phyloP scores from a whole-genome alignment of 2,329 filamentous ascomycete genomes.

The Monilinia fructicola region DNA sequence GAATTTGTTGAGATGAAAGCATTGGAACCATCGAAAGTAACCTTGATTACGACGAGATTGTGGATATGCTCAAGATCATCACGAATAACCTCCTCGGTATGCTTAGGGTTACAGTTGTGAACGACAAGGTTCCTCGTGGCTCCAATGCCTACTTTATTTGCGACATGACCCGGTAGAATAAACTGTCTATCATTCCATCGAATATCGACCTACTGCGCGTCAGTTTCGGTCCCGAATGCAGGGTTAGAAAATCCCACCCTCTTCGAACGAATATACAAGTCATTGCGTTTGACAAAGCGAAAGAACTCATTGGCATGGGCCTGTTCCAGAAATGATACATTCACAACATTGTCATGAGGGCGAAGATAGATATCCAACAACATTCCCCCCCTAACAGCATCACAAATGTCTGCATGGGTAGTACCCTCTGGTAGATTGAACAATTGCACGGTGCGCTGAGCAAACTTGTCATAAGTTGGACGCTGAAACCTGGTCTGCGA shows the following conservation, averaged over 20 bases:
- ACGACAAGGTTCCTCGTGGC: slow-evolving; percentile 75
- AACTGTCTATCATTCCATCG: slow-evolving; percentile 73
- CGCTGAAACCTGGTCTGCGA: slow-evolving; percentile 28
- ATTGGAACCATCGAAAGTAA: slow-evolving; percentile 58
- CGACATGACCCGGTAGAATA: slow-evolving; percentile 60
- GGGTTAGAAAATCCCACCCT: slow-evolving; percentile 50
- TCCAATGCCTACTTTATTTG: slow-evolving; percentile 61
- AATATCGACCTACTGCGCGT: slow-evolving; percentile 57
- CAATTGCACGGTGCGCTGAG: slow-evolving; percentile 60
- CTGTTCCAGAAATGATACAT: slow-evolving; percentile 68
- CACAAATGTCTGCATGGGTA: slow-evolving; percentile 65
- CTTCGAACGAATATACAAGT: slow-evolving; percentile 67
- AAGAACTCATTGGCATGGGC: slow-evolving; percentile 64
- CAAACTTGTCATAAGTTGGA: slow-evolving; percentile 35
- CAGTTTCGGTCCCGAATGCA: neutral
- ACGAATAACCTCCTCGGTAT: slow-evolving; percentile 65
- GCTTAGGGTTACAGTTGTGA: slow-evolving; percentile 53
- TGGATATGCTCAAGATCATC: slow-evolving; percentile 81
- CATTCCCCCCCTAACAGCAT: slow-evolving; percentile 66
- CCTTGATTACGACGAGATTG: slow-evolving; percentile 68
- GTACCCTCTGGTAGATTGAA: slow-evolving; percentile 60
- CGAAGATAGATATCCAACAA: slow-evolving; percentile 68
- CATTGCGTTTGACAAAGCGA: slow-evolving; percentile 61
- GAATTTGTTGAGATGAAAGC: slow-evolving; percentile 75
- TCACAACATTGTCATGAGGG: slow-evolving; percentile 56